Conservation (phyloP, 208 protist genomes). For the Acanthamoeba divionensis region DNA sequence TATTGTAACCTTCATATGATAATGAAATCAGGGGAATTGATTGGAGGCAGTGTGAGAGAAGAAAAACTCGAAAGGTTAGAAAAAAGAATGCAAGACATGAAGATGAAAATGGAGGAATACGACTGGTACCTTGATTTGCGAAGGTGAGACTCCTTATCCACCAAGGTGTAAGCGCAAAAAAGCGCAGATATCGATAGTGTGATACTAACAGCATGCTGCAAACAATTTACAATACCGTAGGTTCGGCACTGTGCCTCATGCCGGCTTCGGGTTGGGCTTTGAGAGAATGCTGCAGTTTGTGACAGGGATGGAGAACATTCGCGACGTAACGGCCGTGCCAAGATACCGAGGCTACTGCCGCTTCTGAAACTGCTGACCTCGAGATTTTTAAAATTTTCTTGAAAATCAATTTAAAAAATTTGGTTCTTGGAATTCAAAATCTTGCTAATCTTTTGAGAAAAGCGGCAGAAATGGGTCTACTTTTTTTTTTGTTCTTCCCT, state of each 20-base stretch:
- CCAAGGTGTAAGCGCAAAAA: too few relatives aligned
- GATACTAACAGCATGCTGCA: background rate
- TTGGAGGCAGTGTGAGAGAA: slow-evolving; percentile 77
- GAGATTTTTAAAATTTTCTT: too few relatives aligned
- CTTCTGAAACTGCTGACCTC: slow-evolving; percentile 54
- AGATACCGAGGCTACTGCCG: slow-evolving; percentile 49
- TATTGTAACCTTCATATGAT: background rate
- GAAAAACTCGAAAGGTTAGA: slow-evolving; percentile 48
- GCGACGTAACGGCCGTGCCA: slow-evolving; percentile 73
- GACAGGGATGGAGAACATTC: slow-evolving; percentile 72
- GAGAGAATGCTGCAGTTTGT: slow-evolving; percentile 69
- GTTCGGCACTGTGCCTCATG: slow-evolving; percentile 71
- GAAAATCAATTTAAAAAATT: too few relatives aligned
- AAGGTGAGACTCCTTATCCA: slow-evolving; percentile 70
- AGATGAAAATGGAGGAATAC: slow-evolving; percentile 53
- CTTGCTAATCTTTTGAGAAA: too few relatives aligned
- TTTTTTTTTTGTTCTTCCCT: too few relatives aligned
- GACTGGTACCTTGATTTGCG: slow-evolving; percentile 79
- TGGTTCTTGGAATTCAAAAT: too few relatives aligned
- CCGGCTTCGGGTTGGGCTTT: slow-evolving; percentile 80
- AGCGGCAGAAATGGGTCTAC: too few relatives aligned
- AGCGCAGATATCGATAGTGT: too few relatives aligned
- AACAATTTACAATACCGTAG: background rate
- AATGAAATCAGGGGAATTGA: slow-evolving; percentile 70
- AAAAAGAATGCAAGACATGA: background rate